These are phyloP conservation scores for Penicillium maclennaniae DNA, from an alignment of 495 filamentous ascomycete species.

Conservation along the genomic window DNA sequence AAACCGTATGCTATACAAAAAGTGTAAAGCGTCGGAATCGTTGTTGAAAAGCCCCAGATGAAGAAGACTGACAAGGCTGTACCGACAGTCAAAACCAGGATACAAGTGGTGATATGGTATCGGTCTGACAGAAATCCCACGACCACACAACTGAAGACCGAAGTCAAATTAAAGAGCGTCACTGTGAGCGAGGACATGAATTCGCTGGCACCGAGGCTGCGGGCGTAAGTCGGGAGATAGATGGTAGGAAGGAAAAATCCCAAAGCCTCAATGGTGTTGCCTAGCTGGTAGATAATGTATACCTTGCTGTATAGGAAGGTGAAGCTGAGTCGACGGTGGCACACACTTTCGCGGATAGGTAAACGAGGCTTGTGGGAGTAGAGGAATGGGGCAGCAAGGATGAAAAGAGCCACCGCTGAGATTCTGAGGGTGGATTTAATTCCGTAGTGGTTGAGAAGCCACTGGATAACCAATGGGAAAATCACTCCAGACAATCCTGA, in stretches of 20 bases:
- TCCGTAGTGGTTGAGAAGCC: slow-evolving; percentile 46
- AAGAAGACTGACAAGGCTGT: slow-evolving; percentile 54
- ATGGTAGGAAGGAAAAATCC: slow-evolving; percentile 42
- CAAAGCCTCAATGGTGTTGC: slow-evolving; percentile 50
- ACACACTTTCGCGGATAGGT: slow-evolving; percentile 20
- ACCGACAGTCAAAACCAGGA: slow-evolving; percentile 52
- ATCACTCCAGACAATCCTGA: slow-evolving; percentile 38
- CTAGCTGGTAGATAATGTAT: slow-evolving; percentile 49
- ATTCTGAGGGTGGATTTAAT: slow-evolving; percentile 45
- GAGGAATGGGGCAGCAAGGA: slow-evolving; percentile 48
- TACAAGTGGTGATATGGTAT: slow-evolving; percentile 52
- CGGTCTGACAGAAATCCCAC: slow-evolving; percentile 55
- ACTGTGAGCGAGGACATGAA: slow-evolving; percentile 41
- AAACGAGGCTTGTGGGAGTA: slow-evolving; percentile 52
- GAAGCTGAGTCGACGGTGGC: slow-evolving; percentile 28
- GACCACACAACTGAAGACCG: slow-evolving; percentile 49
- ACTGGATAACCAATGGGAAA: slow-evolving; percentile 46
- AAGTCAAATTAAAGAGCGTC: slow-evolving; percentile 47
- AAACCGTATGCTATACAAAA: slow-evolving; percentile 62
- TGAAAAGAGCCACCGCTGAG: slow-evolving; percentile 44
- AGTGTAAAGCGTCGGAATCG: slow-evolving; percentile 22
- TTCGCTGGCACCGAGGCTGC: slow-evolving; percentile 32
- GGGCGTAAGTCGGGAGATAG: slow-evolving; percentile 37
- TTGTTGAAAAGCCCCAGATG: slow-evolving; percentile 53
- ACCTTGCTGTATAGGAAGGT: slow-evolving; percentile 39